Evolutionary conservation across 257 asterid genomes (phyloP), one percentile per base, ranked within the genome.

Genomic region (Rubia yunnanensis): DNA sequence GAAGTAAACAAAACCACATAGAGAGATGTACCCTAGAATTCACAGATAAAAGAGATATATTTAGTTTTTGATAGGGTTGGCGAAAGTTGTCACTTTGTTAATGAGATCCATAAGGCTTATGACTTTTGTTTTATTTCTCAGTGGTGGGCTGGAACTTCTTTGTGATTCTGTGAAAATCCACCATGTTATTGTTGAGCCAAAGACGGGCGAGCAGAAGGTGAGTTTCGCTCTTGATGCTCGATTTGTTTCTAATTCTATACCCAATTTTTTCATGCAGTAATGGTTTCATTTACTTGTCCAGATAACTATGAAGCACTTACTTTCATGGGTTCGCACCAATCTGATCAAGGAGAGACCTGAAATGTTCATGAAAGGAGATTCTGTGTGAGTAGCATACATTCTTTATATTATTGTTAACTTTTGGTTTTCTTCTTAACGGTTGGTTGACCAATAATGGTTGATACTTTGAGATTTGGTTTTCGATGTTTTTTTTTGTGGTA

Each of bases 281-380:
- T 75, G 69, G 32, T 60, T 75, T 20, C 14, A 22, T 22, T 55
- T 54, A 63, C 24, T 71, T 57, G 31, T 64, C 36, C 89, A 94
- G 95, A 67, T 94, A 68, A 86, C 94, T 22, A 75, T 94, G 90
- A 88, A 90, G 70, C 73, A 80, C 69, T 74, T 90, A 84, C 97
- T 94, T 64, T 68, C 92, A 49, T 94, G 97, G 99, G 95, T 86
- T 41, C 81, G 89, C 68, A 68, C 86, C 75, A 90, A 90, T 77
- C 76, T 94, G 88, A 88, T 94, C 70, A 88, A 94, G 81, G 99
- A 94, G 85, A 86, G 99, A 70, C 96, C 96, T 8, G 99, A 94
- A 80, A 94, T 94, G 99, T 94, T 94, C 64, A 83, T 94, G 92
- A 90, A 94, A 83, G 99, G 95, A 60, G 97, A 90, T 46, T 80